These are phyloP conservation scores for Nowakowskiella sp. DNA, from an alignment of 192 early-diverging fungal genomes.

Conservation along the genomic window DNA sequence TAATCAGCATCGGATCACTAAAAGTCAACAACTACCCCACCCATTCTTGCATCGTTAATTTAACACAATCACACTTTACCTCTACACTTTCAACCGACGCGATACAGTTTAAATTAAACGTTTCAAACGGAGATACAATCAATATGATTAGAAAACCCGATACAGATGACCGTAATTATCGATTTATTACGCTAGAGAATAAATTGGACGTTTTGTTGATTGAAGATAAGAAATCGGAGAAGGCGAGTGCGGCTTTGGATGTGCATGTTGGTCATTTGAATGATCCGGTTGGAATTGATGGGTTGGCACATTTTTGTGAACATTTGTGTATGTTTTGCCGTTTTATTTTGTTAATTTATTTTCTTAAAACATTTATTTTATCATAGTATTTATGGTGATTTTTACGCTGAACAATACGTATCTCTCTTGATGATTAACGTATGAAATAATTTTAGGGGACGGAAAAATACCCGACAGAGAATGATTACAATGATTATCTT, in stretches of 20 bases:
- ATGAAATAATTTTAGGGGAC: not conserved
- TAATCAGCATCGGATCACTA: too few species aligned
- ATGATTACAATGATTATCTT: slow-evolving; percentile 69
- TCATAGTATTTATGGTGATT: slow-evolving; percentile 17
- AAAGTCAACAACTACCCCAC: too few species aligned
- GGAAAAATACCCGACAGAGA: slow-evolving; percentile 68
- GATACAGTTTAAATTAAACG: too few species aligned
- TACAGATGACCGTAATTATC: slow-evolving; percentile 56
- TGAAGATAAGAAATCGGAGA: slow-evolving; percentile 65
- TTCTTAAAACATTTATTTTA: not conserved
- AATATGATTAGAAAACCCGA: slow-evolving; percentile 42
- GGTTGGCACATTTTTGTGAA: slow-evolving; percentile 77
- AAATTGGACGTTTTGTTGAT: slow-evolving; percentile 62
- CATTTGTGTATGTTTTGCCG: slow-evolving; percentile 66
- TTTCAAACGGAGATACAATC: too few species aligned
- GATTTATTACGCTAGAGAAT: slow-evolving; percentile 51
- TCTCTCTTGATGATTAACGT: not conserved
- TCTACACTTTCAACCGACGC: too few species aligned
- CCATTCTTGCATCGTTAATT: too few species aligned
- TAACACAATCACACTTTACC: too few species aligned
- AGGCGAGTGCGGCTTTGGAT: slow-evolving; percentile 69
- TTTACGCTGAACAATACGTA: slow-evolving; percentile 3
- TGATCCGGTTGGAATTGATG: slow-evolving; percentile 69
- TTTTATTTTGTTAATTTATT: not conserved
- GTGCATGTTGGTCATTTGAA: slow-evolving; percentile 72